phyloP scores from a whole-genome alignment of 305 asterid genomes.

The Petunia hybrid region DNA sequence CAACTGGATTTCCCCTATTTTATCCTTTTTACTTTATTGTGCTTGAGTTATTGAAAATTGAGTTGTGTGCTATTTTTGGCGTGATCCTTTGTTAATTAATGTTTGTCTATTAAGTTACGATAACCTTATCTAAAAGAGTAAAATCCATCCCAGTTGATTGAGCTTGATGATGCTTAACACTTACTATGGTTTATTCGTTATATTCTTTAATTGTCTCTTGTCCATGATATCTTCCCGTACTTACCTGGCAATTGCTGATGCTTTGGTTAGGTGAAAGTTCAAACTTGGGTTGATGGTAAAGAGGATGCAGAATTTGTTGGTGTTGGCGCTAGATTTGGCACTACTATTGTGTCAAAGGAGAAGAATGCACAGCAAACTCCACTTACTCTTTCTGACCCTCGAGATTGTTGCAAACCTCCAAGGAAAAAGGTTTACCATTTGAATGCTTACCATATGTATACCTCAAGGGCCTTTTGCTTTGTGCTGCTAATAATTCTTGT shows the following conservation, averaged over 20 bases:
- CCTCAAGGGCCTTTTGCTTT: neutral
- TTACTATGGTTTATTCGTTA: neutral
- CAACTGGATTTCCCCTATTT: neutral
- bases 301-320: conserved; percentile 91
- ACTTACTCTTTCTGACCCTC: conserved; percentile 72
- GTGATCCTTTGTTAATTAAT: neutral
- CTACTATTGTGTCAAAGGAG: conserved; percentile 85
- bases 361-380: conserved; percentile 81
- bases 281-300: conserved; percentile 84
- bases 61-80: neutral
- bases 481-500: conserved; percentile 2
- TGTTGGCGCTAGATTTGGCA: conserved; percentile 97
- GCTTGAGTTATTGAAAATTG: neutral
- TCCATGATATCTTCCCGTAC: conserved; percentile 11
- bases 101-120: conserved; percentile 1
- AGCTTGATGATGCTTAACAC: neutral
- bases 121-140: neutral
- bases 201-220: neutral
- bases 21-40: neutral
- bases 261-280: conserved; percentile 73
- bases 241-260: neutral
- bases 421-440: conserved; percentile 62
- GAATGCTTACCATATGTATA: conserved; percentile 7
- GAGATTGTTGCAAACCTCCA: conserved; percentile 80
- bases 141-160: neutral